Evolutionary conservation across 768 basidiomycete species (phyloP).

Genomic region (Boletus fagicola): DNA sequence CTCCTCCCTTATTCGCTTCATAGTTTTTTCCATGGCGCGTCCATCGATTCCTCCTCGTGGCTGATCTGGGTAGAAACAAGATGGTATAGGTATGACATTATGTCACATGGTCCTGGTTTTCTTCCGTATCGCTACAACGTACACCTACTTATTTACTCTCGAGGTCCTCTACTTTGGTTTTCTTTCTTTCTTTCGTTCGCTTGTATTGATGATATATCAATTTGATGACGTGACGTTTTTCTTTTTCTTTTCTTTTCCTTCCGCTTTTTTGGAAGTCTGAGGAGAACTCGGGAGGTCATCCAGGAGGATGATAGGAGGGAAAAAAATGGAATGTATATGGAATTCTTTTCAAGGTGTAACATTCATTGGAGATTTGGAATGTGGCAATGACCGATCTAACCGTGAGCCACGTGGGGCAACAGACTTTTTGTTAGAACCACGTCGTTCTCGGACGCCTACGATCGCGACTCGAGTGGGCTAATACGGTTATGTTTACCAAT

Average conservation of each 20-base stretch:
- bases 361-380: not conserved
- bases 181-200: not conserved
- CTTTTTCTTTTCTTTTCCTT: not conserved
- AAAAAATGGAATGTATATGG: not conserved
- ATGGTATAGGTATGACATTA: slow-evolving; percentile 2
- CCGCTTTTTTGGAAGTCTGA: not conserved
- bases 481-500: too few species aligned
- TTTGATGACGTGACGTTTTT: slow-evolving; percentile 4
- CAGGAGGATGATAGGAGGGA: not conserved
- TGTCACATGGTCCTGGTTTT: not conserved
- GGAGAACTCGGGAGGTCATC: not conserved
- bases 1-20: not conserved
- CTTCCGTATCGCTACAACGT: not conserved
- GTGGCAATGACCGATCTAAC: too few species aligned
- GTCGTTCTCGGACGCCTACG: too few species aligned
- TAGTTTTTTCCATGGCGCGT: not conserved
- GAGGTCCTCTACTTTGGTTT: not conserved
- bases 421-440: too few species aligned
- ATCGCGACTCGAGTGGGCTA: too few species aligned
- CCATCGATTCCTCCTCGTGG: not conserved
- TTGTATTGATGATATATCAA: slow-evolving; percentile 6
- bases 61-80: slow-evolving; percentile 4
- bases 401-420: too few species aligned
- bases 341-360: not conserved
- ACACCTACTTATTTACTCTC: slow-evolving; percentile 6